Conservation (phyloP, 306 rosid genomes). For the Trifolium fragiferum region DNA sequence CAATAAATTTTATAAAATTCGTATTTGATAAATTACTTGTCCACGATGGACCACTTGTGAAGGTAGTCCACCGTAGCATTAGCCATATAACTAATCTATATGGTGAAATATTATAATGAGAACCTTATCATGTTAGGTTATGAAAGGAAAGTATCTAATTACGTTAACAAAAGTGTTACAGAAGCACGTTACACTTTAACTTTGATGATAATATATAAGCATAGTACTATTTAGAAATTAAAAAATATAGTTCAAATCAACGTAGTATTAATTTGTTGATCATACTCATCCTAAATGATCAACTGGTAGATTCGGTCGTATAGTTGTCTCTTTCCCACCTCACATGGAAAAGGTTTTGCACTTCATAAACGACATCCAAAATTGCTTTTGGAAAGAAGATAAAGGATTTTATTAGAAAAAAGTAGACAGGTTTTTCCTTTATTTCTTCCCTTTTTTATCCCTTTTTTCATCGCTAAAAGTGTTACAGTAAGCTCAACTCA, state of each 20-base stretch:
- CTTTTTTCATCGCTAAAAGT: slow-evolving; percentile 33
- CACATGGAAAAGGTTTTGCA: slow-evolving; percentile 42
- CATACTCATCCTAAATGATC: slow-evolving; percentile 17
- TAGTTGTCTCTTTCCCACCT: slow-evolving; percentile 43
- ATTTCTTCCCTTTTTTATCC: not conserved
- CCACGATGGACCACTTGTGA: no score
- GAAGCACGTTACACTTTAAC: slow-evolving; percentile 34
- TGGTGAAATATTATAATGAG: slow-evolving; percentile 3
- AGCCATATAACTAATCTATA: not conserved
- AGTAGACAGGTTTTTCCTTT: slow-evolving; percentile 5
- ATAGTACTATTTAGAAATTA: not conserved
- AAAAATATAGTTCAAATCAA: not conserved
- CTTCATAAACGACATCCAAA: slow-evolving; percentile 44
- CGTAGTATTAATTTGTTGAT: slow-evolving; percentile 27
- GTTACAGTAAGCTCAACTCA: slow-evolving; percentile 15
- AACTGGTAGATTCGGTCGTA: slow-evolving; percentile 18
- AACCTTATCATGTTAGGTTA: slow-evolving; percentile 46
- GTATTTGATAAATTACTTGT: no score
- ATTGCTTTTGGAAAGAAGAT: slow-evolving; percentile 49
- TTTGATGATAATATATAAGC: slow-evolving; percentile 11
- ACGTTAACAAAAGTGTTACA: slow-evolving; percentile 38
- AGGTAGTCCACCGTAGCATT: no score
- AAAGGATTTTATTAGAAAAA: slow-evolving; percentile 27
- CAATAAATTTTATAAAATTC: no score
- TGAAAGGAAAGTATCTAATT: slow-evolving; percentile 32